phyloP scores from a whole-genome alignment of 2,329 filamentous ascomycete species.

The Alternaria postmessia region DNA sequence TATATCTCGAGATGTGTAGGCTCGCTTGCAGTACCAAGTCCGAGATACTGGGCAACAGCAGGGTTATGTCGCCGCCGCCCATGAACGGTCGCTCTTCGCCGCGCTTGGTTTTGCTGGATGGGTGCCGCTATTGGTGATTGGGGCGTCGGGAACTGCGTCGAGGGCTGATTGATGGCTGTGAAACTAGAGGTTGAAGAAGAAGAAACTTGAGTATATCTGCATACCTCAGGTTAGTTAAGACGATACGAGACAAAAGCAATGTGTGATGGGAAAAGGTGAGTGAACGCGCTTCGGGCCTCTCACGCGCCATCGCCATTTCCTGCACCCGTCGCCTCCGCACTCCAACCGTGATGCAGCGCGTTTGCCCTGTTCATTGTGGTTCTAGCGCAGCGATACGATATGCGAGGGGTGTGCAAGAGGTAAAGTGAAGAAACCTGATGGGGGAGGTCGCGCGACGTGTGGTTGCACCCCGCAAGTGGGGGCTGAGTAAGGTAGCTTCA shows the following conservation, averaged over 20 bases:
- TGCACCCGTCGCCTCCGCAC: slow-evolving; percentile 7
- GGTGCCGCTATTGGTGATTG: slow-evolving; percentile 15
- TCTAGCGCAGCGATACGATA: background rate
- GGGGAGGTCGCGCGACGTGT: slow-evolving; percentile 9
- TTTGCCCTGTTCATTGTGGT: slow-evolving; percentile 5
- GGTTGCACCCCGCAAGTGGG: background rate
- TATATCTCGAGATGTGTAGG: slow-evolving; percentile 29
- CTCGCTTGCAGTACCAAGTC: slow-evolving; percentile 28
- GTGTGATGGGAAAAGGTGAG: slow-evolving; percentile 8
- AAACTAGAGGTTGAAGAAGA: slow-evolving; percentile 26
- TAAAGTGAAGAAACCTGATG: slow-evolving; percentile 1
- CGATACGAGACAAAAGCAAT: slow-evolving; percentile 4
- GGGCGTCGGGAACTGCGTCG: slow-evolving; percentile 18
- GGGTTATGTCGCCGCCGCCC: slow-evolving; percentile 29
- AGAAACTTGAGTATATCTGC: slow-evolving; percentile 3
- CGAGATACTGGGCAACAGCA: slow-evolving; percentile 40
- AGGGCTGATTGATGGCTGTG: slow-evolving; percentile 37
- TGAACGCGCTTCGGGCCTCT: slow-evolving; percentile 29
- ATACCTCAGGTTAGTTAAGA: slow-evolving; percentile 10
- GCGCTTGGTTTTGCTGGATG: slow-evolving; percentile 10
- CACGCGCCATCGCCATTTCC: slow-evolving; percentile 31
- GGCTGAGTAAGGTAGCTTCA: slow-evolving; percentile 9
- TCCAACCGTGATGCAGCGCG: slow-evolving; percentile 13
- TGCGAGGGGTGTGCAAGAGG: slow-evolving; percentile 1
- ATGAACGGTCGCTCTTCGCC: slow-evolving; percentile 4